These are phyloP conservation scores for Skeletonema marinoi DNA, from an alignment of 108 stramenopile species.

Conservation along the genomic window DNA sequence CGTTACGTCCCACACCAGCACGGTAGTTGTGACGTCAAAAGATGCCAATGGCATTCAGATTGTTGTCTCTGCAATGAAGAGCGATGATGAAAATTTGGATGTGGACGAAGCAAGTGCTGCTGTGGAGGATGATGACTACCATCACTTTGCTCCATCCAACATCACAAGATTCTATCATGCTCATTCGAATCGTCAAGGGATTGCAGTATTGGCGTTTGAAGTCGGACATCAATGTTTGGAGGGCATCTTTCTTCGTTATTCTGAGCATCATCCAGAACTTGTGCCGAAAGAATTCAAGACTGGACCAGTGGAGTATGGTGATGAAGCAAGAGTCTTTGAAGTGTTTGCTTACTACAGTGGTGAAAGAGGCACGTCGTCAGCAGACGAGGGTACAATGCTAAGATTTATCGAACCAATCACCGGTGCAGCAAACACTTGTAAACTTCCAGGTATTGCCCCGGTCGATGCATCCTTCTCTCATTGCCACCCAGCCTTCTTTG, in stretches of 20 bases:
- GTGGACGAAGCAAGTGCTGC: conserved; percentile 3
- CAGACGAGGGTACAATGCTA: conserved; percentile 79
- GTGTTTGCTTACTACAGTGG: conserved; percentile 82
- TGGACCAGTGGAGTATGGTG: conserved; percentile 26
- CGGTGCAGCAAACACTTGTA: conserved; percentile 1
- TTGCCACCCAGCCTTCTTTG: conserved; percentile 73
- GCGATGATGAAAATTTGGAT: not conserved
- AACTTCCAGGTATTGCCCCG: conserved; percentile 64
- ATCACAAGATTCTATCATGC: conserved; percentile 57
- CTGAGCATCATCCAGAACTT: conserved; percentile 63
- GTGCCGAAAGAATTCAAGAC: conserved; percentile 40
- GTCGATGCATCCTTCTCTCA: conserved; percentile 70
- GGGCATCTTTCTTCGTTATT: conserved; percentile 53
- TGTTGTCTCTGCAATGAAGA: conserved; percentile 55
- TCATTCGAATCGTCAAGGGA: conserved; percentile 66
- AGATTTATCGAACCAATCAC: conserved; percentile 65
- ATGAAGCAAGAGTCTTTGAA: conserved; percentile 63
- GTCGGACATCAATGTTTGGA: conserved; percentile 53
- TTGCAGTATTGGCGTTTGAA: conserved; percentile 77
- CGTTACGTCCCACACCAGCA: conserved; percentile 42
- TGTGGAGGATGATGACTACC: conserved; percentile 15
- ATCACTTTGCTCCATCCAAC: conserved; percentile 62
- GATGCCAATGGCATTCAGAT: conserved; percentile 83
- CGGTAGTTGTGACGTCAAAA: conserved; percentile 73
- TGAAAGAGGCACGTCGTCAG: conserved; percentile 27